Base-by-base conservation (phyloP, 2,329 filamentous ascomycete species). In the Myriosclerotinia scirpicola region DNA sequence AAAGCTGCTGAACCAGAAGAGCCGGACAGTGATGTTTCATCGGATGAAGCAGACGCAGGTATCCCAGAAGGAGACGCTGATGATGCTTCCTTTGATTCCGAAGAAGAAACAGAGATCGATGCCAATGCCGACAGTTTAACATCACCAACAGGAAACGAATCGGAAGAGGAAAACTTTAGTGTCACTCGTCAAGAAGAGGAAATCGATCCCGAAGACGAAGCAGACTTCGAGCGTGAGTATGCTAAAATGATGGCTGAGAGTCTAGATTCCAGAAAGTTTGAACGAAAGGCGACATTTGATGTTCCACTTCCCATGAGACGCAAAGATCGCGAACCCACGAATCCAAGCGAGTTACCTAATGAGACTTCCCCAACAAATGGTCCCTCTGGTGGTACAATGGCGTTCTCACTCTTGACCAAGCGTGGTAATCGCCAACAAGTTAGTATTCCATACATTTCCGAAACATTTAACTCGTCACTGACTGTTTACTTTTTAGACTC, bases 241-340 rank as follows among this genome's bases (percentile, higher is more conserved):
- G 93, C 95, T 48, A 97, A 96, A 79, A 91, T 99, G 87, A 98
- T 99, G 94, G 87, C 93, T 61, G 95, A 99, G 78, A 97, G 94
- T 80, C 81, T 97, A 74, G 95, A 99, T 72, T 96, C 94, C 5
- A 88, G 95, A 73, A 97, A 97, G 74, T 96, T 97, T 72, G 95
- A 99, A 75, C 91, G 95, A 69, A 97, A 97, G 79, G 88, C 91
- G 38, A 85, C 95, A 62, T 97, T 99, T 75, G 96, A 99, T 77
- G 92, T 98, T n/a, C 93, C 96, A 1, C 81, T 99, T n/a, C 95
- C 95, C 0, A 93, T 99, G 80, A 90, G 92, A 66, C 77, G 84
- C 36, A 88, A 87, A 77, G 82, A 81, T 60, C 89, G 90, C 38
- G 90, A 93, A 62, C 74, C 79, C 4, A 74, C 80, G n/a, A 68